These are phyloP conservation scores for Pseudozyma hubeiensis DNA, from an alignment of 1,284 basidiomycete genomes.

Conservation along the genomic window DNA sequence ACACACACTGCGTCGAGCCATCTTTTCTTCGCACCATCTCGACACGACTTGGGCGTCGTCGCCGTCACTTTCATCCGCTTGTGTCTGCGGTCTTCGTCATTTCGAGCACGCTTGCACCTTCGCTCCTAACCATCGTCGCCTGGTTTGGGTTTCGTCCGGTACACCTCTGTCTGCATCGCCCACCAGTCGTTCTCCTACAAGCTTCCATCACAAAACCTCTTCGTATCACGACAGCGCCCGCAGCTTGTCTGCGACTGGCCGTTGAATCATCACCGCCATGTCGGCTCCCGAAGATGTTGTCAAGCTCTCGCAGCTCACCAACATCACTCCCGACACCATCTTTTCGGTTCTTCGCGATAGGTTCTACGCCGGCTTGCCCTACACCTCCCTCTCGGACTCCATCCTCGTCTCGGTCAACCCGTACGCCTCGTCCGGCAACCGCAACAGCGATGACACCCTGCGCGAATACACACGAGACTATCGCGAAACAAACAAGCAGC, in stretches of 20 bases:
- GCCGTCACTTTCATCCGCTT: neutral
- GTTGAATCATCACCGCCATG: conserved; percentile 22
- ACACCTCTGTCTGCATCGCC: neutral
- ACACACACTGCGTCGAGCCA: neutral
- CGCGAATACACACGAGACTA: conserved; percentile 62
- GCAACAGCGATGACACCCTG: conserved; percentile 64
- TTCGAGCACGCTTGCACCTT: no score
- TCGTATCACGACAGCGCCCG: conserved; percentile 8
- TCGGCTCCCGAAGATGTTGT: conserved; percentile 43
- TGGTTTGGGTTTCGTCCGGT: no score
- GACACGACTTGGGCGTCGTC: neutral
- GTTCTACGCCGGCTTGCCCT: conserved; percentile 59
- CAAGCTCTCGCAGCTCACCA: conserved; percentile 50
- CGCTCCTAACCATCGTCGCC: no score
- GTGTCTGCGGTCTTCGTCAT: no score
- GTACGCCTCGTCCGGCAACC: conserved; percentile 58
- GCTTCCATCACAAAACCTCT: neutral
- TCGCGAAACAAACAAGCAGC: conserved; percentile 56
- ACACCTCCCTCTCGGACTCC: conserved; percentile 64
- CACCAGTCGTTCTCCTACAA: neutral
- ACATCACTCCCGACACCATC: conserved; percentile 54
- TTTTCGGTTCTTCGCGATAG: conserved; percentile 59
- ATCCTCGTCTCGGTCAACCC: conserved; percentile 66
- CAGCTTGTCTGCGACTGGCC: conserved; percentile 28
- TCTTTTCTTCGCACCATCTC: neutral